Evolutionary conservation across 2,329 filamentous ascomycete genomes (phyloP), one percentile per base, ranked within the genome.

Genomic region (Exophiala xenobiotica): DNA sequence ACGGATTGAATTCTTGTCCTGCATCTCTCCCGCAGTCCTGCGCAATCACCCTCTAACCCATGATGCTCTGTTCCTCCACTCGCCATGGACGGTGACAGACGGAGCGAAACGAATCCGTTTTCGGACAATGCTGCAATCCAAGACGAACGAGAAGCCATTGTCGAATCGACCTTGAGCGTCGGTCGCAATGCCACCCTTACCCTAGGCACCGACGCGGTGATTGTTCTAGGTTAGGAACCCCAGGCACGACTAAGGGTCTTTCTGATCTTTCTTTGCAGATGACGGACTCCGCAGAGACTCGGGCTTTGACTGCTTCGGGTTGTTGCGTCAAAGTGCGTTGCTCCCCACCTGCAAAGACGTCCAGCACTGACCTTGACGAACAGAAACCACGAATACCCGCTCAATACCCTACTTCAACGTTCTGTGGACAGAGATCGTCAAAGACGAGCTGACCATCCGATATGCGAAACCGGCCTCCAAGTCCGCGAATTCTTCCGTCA

Each of bases 381-480:
- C 56, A 76, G 73, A 68, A 53, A 67, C 72, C 23, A 77, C 78
- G 53, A 71, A 73, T 24, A 80, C 76, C 23, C 74, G 74, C 57
- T 74, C 79, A 4, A 86, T 96, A 23, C 84, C 88, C 1, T 85
- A 90, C 55, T 91, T 88, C 73, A 87, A 95, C 66, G 74, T 96
- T 55, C 82, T 96, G 42, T 95, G 89, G 85, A 88, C 86, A 31
- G 83, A 88, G 59, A 67, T 86, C 22, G 74, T 76, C 42, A 75
- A 79, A 38, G 74, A 74, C 48, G 77, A 79, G 23, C 71, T 96
- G 43, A 79, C 78, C 6, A 83, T 97, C 65, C 81, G 86, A 45
- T 93, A 89, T 67, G 89, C 89, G 40, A 71, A 79, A 24, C 76
- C 78, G 1, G 67, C 72, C 19, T 78, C 80, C 27, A 83, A 85